Base-by-base conservation (phyloP, 1,284 basidiomycete species). In the Ceratobasidium sp. region DNA sequence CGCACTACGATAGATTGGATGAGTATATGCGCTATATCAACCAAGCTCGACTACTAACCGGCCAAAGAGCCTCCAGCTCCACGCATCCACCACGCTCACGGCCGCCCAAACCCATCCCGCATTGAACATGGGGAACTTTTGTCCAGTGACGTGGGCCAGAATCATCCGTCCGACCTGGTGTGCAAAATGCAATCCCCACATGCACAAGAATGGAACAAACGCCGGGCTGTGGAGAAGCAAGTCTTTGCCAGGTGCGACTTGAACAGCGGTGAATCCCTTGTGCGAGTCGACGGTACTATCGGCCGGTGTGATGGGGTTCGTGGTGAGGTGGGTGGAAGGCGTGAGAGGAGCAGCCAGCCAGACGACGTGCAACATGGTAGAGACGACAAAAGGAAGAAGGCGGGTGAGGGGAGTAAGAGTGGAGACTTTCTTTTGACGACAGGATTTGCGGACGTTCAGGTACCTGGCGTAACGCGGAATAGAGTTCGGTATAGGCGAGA, bases 101-200 rank as follows among this genome's bases (percentile, higher is more conserved):
- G 88, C 77, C 72, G 87, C 92, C 87, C 90, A 93, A 8, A 94
- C 77, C 87, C 94, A 94, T 77, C 94, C 86, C 73, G 86, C 85
- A 78, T 97, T 93, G 87, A 90, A 95, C 77, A 85, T 84, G 0
- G 96, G 96, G 82, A 98, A 97, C 5, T 87, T 82, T 43, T 85
- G 84, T 73, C 87, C 88, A 58, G 94, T 96, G 45, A 98, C 88
- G 78, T 99, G 96, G 0, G 95, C 93, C 38, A 98, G 81, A 77
- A 98, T 98, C 80, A 98, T 91, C 73, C 92, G 83, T 40, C 94
- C 93, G 50, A 98, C 96, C 75, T 91, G 88, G 77, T 93, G 90
- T 22, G 91, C 88, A 73, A 93, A 94, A 75, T 90, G 88, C 56
- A 94, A 79, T 25, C 93, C 96, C 94, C 95, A 98, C 50, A 90